These are phyloP conservation scores for Backusella luteola DNA, from an alignment of 192 early-diverging fungal genomes.

Conservation along the genomic window DNA sequence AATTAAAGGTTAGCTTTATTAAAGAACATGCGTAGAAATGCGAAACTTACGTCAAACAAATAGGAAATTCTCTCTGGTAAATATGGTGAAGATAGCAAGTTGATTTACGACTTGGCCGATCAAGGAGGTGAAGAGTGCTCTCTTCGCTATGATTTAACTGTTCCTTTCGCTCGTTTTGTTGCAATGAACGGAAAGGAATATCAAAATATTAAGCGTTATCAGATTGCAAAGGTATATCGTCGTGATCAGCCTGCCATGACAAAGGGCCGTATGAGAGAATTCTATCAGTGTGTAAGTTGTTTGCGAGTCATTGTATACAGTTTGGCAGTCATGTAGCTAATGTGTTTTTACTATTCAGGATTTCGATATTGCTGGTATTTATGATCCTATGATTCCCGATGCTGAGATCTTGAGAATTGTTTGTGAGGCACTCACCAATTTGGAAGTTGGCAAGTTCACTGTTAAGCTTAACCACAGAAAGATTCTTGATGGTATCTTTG, in stretches of 20 bases:
- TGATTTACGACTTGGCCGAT: constrained; percentile 97
- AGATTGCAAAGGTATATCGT: constrained; percentile 98
- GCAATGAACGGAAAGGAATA: constrained; percentile 86
- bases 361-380: constrained; percentile 94
- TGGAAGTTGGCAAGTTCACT: constrained; percentile 87
- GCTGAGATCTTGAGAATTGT: constrained; percentile 83
- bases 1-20: constrained; percentile 61
- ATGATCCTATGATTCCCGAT: constrained; percentile 97
- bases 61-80: constrained; percentile 92
- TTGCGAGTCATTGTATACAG: background rate
- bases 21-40: background rate
- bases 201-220: constrained; percentile 92
- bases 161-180: constrained; percentile 95
- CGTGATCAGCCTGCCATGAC: constrained; percentile 98
- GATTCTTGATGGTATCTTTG: constrained; percentile 97
- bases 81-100: constrained; percentile 98
- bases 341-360: constrained; percentile 51
- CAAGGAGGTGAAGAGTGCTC: constrained; percentile 97
- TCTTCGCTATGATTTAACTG: constrained; percentile 95
- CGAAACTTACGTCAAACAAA: background rate
- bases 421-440: constrained; percentile 73
- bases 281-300: constrained; percentile 88
- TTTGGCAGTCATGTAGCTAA: background rate
- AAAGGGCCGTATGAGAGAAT: constrained; percentile 98
- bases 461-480: constrained; percentile 98